Evolutionary conservation across 2,329 filamentous ascomycete genomes (phyloP), one percentile per base, ranked within the genome.

Genomic region (Aschersonia sp.): DNA sequence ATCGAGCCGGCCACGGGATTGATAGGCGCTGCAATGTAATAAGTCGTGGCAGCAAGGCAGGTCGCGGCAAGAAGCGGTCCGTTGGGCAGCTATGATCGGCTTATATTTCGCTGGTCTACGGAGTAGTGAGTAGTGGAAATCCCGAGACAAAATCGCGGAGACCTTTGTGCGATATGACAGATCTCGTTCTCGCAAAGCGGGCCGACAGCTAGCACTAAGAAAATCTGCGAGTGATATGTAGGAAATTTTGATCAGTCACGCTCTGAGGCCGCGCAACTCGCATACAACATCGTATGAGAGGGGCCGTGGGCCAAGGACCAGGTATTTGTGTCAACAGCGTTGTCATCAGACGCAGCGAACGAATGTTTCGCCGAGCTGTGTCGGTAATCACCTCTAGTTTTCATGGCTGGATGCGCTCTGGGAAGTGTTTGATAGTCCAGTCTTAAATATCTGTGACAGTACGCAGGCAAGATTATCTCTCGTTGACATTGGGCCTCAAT

Each of bases 11-110:
- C 70, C 1, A 67, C 65, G 5, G 71, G 65, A 45, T 72, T 73
- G 52, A 78, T 67, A 1, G 74, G 74, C 2, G 73, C 73, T 41
- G 71, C 68, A 4, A 66, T 72, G 54, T 74, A 77, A 50, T 68
- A 70, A 20, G 67, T 71, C 3, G 70, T 61, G 4, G 72, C 67
- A 0, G 73, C 70, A 12, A 78, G 55, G 30, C 69, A 68, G 2
- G 70, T 66, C 9, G 73, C 62, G 7, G 72, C 74, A n/a, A 77
- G 61, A 1, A 75, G 58, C 9, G 71, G 71, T 3, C 74, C 74
- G 52, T 77, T 78, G 1, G 73, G 72, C 4, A 78, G 55, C 72
- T 7, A 75, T 64, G 9, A 71, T 61, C 3, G 70, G 69, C 51
- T 71, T 71, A 41, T 44, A 49, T 9, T 46, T 43, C 2, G 35